Evolutionary conservation across 2,329 filamentous ascomycete genomes (phyloP).

Genomic region (Ceratocystis destructans): DNA sequence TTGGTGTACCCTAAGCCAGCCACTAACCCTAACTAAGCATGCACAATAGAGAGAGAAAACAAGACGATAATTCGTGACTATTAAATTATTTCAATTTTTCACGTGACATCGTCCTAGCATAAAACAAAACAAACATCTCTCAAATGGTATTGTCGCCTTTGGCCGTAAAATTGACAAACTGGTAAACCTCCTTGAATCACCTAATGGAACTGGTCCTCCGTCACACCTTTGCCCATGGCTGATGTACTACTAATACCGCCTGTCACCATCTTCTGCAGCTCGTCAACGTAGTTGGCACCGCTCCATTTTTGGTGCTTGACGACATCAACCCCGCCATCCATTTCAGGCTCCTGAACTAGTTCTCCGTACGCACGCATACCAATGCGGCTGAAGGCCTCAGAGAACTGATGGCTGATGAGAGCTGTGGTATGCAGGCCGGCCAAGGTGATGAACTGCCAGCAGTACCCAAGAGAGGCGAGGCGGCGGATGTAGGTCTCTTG

Average conservation of each 20-base stretch:
- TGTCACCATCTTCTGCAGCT: constrained; percentile 91
- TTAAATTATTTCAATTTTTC: background rate
- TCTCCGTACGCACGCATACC: constrained; percentile 97
- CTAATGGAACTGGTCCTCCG: constrained; percentile 84
- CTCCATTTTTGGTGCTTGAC: constrained; percentile 99
- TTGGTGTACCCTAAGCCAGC: background rate
- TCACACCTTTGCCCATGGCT: constrained; percentile 95
- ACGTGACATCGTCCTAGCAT: background rate
- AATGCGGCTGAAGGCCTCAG: constrained; percentile 61
- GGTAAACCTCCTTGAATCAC: background rate
- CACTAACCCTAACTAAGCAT: background rate
- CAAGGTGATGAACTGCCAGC: constrained; percentile 99
- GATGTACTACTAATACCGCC: constrained; percentile 84
- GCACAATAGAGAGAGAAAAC: background rate
- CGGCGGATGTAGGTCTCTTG: constrained; percentile 96
- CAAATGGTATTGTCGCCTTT: too few species aligned
- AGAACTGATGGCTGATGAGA: constrained; percentile 80
- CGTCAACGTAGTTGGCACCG: constrained; percentile 87
- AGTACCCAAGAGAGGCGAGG: constrained; percentile 78
- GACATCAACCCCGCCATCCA: constrained; percentile 78
- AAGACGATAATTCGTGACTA: background rate
- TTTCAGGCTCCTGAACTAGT: constrained; percentile 95
- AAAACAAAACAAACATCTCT: background rate
- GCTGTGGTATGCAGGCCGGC: constrained; percentile 92
- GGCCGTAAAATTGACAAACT: too few species aligned